These are phyloP conservation scores for Pinus albicaulis DNA, from an alignment of 75 land plant genomes.

Conservation along the genomic window DNA sequence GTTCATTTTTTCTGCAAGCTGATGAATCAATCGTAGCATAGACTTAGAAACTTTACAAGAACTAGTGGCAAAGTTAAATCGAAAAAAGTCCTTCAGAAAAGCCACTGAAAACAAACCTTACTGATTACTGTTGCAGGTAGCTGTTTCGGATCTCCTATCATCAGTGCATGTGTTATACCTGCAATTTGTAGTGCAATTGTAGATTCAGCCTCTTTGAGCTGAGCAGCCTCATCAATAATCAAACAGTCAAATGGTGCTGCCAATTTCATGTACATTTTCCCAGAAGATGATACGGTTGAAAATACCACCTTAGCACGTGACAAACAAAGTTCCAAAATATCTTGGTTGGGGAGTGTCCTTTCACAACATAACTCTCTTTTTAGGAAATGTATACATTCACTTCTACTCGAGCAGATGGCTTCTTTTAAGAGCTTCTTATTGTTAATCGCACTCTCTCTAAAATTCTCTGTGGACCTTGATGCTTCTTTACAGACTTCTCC, in stretches of 20 bases:
- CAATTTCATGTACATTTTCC: conserved; percentile 19
- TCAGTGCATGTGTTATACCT: conserved; percentile 52
- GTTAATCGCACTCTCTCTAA: not conserved
- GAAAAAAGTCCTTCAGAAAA: conserved; percentile 17
- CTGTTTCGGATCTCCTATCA: conserved; percentile 84
- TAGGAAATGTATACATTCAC: not conserved
- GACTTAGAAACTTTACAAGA: not conserved
- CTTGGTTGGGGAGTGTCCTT: not conserved
- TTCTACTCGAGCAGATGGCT: not conserved
- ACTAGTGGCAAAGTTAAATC: conserved; percentile 18
- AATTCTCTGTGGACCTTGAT: not conserved
- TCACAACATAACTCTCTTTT: not conserved
- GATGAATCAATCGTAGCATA: not conserved
- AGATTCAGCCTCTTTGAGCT: conserved; percentile 81
- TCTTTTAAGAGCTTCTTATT: not conserved
- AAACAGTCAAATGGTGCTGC: conserved; percentile 37
- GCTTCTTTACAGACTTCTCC: not conserved
- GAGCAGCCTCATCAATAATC: conserved; percentile 88
- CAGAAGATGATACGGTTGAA: conserved; percentile 61
- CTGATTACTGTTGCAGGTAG: conserved; percentile 75
- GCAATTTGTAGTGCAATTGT: conserved; percentile 49
- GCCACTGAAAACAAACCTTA: conserved; percentile 43
- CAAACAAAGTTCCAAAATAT: not conserved
- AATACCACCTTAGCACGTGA: conserved; percentile 43
- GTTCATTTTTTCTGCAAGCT: conserved; percentile 42